phyloP scores from a whole-genome alignment of 2,329 filamentous ascomycete species.

The Calonectria pauciramosa region DNA sequence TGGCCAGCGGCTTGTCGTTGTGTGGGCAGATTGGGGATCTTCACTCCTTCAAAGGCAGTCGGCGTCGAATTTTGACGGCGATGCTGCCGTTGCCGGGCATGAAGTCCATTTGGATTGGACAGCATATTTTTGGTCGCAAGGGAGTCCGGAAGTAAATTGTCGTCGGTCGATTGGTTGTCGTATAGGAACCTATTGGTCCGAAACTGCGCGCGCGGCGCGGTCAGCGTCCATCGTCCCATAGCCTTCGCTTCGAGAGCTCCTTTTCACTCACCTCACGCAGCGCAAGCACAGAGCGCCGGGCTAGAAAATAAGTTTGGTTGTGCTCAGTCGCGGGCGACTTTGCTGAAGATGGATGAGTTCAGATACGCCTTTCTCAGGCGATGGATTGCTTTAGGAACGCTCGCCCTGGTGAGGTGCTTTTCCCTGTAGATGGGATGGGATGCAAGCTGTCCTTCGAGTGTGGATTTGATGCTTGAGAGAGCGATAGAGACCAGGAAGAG shows the following conservation, averaged over 20 bases:
- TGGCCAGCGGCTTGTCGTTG: conserved; percentile 67
- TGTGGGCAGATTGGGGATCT: conserved; percentile 75
- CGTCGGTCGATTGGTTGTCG: conserved; percentile 66
- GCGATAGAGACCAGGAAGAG: conserved; percentile 40
- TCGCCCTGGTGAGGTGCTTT: conserved; percentile 33
- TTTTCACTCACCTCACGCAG: conserved; percentile 78
- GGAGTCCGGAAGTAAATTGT: conserved; percentile 74
- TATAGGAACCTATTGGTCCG: conserved; percentile 63
- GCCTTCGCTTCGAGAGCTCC: background rate
- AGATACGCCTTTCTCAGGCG: conserved; percentile 52
- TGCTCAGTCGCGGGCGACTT: conserved; percentile 65
- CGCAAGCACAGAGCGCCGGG: conserved; percentile 86
- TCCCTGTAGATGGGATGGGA: conserved; percentile 28
- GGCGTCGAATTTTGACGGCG: conserved; percentile 91
- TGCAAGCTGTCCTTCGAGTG: conserved; percentile 31
- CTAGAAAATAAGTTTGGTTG: conserved; percentile 60
- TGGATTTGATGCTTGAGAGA: conserved; percentile 38
- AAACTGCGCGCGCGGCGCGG: conserved; percentile 49
- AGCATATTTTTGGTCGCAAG: conserved; percentile 80
- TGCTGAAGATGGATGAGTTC: conserved; percentile 39
- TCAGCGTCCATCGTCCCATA: conserved; percentile 17
- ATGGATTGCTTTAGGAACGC: conserved; percentile 35
- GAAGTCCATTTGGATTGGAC: conserved; percentile 81
- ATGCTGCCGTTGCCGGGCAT: conserved; percentile 71
- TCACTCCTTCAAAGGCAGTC: conserved; percentile 80